Percentiles rank a stretch among this genome's conserved stretches.
Conservation (phyloP, 768 basidiomycete species). For the Pholiota molesta region DNA sequence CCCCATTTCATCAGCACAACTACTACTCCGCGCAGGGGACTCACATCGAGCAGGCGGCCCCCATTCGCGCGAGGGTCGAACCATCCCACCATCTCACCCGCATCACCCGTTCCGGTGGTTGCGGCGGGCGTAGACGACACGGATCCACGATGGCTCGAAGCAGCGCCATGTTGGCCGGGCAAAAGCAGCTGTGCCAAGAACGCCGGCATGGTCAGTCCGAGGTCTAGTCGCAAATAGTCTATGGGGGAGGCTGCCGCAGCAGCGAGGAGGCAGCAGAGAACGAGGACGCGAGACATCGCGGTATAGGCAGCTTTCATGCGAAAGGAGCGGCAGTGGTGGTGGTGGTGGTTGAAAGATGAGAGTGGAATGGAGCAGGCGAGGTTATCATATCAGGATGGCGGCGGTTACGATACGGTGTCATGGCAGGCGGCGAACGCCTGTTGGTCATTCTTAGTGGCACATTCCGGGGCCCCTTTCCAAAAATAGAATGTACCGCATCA, state of each 20-base stretch:
- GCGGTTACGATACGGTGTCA: conserved; percentile 10
- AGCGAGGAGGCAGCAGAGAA: conserved; percentile 22
- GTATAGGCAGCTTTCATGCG: conserved; percentile 5
- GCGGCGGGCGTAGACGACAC: background rate
- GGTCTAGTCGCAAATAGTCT: conserved; percentile 10
- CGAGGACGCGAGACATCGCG: conserved; percentile 19
- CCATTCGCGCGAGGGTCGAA: conserved; percentile 74
- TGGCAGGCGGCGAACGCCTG: conserved; percentile 20
- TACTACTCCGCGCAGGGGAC: conserved; percentile 22
- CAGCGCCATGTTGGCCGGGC: background rate
- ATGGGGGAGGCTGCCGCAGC: conserved; percentile 21
- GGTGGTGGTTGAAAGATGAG: conserved; percentile 13
- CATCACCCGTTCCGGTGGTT: background rate
- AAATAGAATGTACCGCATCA: no score
- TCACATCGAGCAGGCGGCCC: conserved; percentile 76
- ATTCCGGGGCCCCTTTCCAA: no score
- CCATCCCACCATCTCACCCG: conserved; percentile 36
- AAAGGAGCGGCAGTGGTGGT: background rate
- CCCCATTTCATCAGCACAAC: background rate
- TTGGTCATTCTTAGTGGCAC: background rate
- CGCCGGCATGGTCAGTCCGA: conserved; percentile 17
- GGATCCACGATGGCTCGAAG: conserved; percentile 5
- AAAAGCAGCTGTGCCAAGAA: conserved; percentile 11
- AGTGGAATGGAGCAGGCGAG: conserved; percentile 9
- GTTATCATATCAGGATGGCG: conserved; percentile 1